Conservation (phyloP, 2,329 filamentous ascomycete genomes). For the Cordyceps javanica region DNA sequence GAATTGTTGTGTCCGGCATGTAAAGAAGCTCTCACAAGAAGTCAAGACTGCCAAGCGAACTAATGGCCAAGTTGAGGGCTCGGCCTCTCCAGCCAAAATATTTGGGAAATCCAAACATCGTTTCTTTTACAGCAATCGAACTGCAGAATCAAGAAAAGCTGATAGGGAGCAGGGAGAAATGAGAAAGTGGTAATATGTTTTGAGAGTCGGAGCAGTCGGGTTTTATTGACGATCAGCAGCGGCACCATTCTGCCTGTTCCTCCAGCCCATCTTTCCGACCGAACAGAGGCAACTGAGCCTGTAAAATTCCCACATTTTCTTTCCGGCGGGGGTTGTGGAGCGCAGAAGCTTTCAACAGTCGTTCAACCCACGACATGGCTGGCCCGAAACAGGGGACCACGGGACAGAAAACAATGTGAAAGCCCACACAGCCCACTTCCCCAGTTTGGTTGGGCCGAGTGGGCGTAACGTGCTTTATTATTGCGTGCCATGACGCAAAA, state of each 20-base stretch:
- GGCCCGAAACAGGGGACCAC: too few relatives aligned
- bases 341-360: too few relatives aligned
- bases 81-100: slow-evolving; percentile 17
- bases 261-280: background rate
- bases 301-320: too few relatives aligned
- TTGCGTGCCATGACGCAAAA: background rate
- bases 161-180: background rate
- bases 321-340: too few relatives aligned
- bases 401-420: too few relatives aligned
- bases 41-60: slow-evolving; percentile 17
- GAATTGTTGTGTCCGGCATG: background rate
- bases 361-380: background rate
- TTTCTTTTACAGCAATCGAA: background rate
- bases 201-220: background rate
- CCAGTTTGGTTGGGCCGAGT: background rate
- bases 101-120: slow-evolving; percentile 9
- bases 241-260: background rate
- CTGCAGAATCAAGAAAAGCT: background rate
- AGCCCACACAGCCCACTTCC: too few relatives aligned
- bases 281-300: too few relatives aligned
- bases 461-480: background rate
- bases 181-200: background rate
- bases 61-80: slow-evolving; percentile 15
- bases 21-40: slow-evolving; percentile 12
- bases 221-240: background rate